Percentiles rank a stretch among this genome's conserved stretches.
These are phyloP conservation scores for Laetiporus sulphureus DNA, from an alignment of 1,284 basidiomycete species.

Conservation along the genomic window DNA sequence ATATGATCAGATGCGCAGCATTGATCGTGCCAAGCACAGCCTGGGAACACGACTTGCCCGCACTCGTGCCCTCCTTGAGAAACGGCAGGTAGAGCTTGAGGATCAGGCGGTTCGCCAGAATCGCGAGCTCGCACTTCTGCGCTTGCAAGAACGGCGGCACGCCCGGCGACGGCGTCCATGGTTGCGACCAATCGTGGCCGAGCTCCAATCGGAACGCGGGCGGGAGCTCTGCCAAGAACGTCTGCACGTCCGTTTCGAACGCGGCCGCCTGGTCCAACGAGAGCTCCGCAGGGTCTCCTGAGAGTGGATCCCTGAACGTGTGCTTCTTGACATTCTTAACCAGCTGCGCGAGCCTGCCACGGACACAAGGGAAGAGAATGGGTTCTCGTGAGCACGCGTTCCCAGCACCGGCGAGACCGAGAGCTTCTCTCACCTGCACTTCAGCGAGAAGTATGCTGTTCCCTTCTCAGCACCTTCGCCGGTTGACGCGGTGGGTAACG, in stretches of 20 bases:
- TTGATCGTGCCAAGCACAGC: slow-evolving; percentile 50
- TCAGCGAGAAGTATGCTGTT: slow-evolving; percentile 38
- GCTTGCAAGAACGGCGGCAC: slow-evolving; percentile 29
- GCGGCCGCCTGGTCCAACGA: slow-evolving; percentile 49
- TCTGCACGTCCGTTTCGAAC: slow-evolving; percentile 47
- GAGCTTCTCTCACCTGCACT: slow-evolving; percentile 44
- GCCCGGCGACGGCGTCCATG: slow-evolving; percentile 11
- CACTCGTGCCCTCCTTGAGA: slow-evolving; percentile 32
- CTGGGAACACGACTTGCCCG: slow-evolving; percentile 27
- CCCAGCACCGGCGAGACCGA: too few species aligned
- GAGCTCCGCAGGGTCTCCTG: slow-evolving; percentile 25
- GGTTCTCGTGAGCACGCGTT: neutral
- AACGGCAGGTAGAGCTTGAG: slow-evolving; percentile 65
- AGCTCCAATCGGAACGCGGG: slow-evolving; percentile 31
- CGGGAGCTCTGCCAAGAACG: slow-evolving; percentile 49
- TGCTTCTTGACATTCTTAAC: slow-evolving; percentile 44
- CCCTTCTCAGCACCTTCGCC: slow-evolving; percentile 23
- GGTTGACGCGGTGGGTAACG: slow-evolving; percentile 32
- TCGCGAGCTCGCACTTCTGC: slow-evolving; percentile 51
- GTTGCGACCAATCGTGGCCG: slow-evolving; percentile 23
- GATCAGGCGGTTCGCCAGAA: slow-evolving; percentile 51
- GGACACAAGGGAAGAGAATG: slow-evolving; percentile 1
- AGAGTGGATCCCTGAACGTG: slow-evolving; percentile 30
- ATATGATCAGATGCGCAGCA: slow-evolving; percentile 54
- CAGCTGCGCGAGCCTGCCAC: slow-evolving; percentile 36